Percentiles rank a stretch among this genome's conserved stretches.
Conservation (phyloP, 306 rosid genomes). For the Inga leiocalycina region DNA sequence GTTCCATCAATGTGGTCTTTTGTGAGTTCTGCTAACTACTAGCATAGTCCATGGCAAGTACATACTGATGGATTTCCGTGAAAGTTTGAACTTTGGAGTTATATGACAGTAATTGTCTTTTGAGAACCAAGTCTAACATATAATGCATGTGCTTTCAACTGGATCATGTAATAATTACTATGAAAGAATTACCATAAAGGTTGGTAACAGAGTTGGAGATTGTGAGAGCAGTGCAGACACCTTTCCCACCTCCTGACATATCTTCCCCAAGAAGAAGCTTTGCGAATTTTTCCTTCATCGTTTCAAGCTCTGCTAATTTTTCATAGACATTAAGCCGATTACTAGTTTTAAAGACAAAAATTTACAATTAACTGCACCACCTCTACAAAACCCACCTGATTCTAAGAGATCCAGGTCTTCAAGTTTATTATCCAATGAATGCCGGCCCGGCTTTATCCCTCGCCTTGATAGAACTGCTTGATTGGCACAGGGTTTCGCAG, state of each 20-base stretch:
- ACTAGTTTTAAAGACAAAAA: background rate
- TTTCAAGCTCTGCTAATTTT: conserved; percentile 61
- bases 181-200: conserved; percentile 69
- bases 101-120: background rate
- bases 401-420: conserved; percentile 62
- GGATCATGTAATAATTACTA: background rate
- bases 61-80: background rate
- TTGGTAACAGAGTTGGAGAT: conserved; percentile 91
- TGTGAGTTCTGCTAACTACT: background rate
- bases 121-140: background rate
- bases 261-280: conserved; percentile 94
- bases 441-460: conserved; percentile 51
- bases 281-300: conserved; percentile 88
- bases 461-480: conserved; percentile 52
- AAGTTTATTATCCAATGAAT: conserved; percentile 40
- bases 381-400: conserved; percentile 55
- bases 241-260: conserved; percentile 98
- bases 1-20: background rate
- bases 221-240: conserved; percentile 93
- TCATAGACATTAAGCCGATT: conserved; percentile 30
- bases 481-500: conserved; percentile 41
- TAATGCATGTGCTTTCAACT: background rate
- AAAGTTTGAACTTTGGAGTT: background rate
- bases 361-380: conserved; percentile 6
- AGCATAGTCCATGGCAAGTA: background rate